Evolutionary conservation across 1,139 yeast genomes (phyloP).

Genomic region (Wickerhamomyces sp.): DNA sequence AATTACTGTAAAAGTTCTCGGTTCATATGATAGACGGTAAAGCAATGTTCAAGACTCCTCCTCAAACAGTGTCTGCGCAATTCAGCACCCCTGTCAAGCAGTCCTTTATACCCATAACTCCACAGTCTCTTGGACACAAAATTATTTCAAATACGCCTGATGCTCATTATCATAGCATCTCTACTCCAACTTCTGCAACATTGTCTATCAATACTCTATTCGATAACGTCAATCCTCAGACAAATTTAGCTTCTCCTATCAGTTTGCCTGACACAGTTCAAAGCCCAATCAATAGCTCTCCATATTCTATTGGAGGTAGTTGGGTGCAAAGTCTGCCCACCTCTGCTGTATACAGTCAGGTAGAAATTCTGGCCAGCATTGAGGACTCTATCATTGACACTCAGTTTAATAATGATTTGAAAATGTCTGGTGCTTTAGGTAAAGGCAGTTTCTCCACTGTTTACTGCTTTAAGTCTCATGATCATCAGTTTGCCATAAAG

Average conservation of each 20-base stretch:
- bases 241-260: background rate
- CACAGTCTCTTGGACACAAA: too few relatives aligned
- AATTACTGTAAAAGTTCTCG: too few relatives aligned
- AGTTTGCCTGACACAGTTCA: background rate
- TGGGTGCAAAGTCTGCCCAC: background rate
- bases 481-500: constrained; percentile 26
- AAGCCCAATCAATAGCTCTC: background rate
- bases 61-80: too few relatives aligned
- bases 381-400: background rate
- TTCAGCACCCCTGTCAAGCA: too few relatives aligned
- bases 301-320: too few relatives aligned
- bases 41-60: too few relatives aligned
- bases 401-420: background rate
- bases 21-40: too few relatives aligned
- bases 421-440: constrained; percentile 17
- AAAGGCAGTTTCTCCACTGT: constrained; percentile 30
- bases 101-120: background rate
- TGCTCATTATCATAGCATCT: too few relatives aligned
- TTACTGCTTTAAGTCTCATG: constrained; percentile 9
- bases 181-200: background rate
- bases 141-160: too few relatives aligned
- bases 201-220: background rate
- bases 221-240: background rate
- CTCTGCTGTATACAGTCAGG: background rate
- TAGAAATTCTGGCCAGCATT: background rate